Percentiles rank a stretch among this genome's conserved stretches.
phyloP scores from a whole-genome alignment of 305 asterid genomes.

The Fraxinus baroniana region DNA sequence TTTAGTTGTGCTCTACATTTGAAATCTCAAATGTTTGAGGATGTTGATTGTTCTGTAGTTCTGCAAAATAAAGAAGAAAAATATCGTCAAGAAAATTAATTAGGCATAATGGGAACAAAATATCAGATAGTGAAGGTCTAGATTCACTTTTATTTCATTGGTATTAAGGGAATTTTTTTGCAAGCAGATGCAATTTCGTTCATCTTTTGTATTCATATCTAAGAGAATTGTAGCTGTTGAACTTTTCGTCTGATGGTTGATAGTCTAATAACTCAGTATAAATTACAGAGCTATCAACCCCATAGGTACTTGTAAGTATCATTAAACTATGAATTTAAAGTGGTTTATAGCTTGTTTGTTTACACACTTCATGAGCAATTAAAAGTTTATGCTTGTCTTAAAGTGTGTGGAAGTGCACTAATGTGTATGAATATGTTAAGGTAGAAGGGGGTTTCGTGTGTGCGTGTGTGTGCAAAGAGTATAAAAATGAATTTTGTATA shows the following conservation, averaged over 20 bases:
- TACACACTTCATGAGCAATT: slow-evolving; percentile 2
- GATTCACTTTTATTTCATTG: background rate
- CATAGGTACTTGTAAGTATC: background rate
- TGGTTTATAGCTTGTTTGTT: slow-evolving; percentile 2
- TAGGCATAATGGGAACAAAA: background rate
- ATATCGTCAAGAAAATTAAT: slow-evolving; percentile 4
- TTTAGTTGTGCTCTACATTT: background rate
- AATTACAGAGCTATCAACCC: background rate
- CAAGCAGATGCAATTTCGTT: background rate
- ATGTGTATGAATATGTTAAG: background rate
- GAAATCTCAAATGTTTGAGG: background rate
- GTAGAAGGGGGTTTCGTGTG: background rate
- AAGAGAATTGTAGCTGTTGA: background rate
- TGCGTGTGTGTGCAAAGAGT: background rate
- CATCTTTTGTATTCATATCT: background rate
- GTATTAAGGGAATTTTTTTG: background rate
- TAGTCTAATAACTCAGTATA: background rate
- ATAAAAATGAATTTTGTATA: slow-evolving; percentile 21
- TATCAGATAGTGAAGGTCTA: slow-evolving; percentile 8
- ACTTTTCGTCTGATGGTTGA: background rate
- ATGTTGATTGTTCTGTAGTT: background rate
- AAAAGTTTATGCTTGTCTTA: slow-evolving; percentile 10
- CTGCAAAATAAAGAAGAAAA: background rate
- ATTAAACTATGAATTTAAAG: background rate
- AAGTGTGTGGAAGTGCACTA: slow-evolving; percentile 9